These are phyloP conservation scores for Coffea eugenioides DNA, from an alignment of 257 asterid species.

Conservation along the genomic window DNA sequence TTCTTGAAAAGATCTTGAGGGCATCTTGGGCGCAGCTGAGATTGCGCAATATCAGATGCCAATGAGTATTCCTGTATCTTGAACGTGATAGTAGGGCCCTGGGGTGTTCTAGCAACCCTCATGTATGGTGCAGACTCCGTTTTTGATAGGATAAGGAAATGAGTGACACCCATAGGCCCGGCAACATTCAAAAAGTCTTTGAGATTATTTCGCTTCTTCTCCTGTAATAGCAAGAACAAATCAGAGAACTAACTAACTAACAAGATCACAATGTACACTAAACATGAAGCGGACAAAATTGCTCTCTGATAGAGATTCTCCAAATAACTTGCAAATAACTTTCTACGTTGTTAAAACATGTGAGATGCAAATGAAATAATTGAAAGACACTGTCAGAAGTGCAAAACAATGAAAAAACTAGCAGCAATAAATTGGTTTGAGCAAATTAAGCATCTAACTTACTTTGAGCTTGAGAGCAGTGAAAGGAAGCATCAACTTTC, in stretches of 20 bases:
- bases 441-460: not conserved
- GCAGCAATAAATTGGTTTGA: no score
- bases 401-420: not conserved
- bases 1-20: slow-evolving; percentile 73
- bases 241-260: slow-evolving; percentile 8
- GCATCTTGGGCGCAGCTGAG: slow-evolving; percentile 80
- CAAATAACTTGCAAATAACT: not conserved
- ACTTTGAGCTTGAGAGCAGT: slow-evolving; percentile 97
- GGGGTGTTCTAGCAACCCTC: slow-evolving; percentile 81
- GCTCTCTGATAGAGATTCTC: not conserved
- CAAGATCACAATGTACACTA: slow-evolving; percentile 2
- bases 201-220: slow-evolving; percentile 76
- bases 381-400: not conserved
- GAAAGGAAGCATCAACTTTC: slow-evolving; percentile 90
- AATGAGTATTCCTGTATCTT: slow-evolving; percentile 75
- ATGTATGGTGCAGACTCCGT: slow-evolving; percentile 69
- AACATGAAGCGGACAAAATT: not conserved
- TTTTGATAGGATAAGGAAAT: slow-evolving; percentile 82
- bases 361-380: not conserved
- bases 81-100: slow-evolving; percentile 94
- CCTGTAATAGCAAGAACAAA: slow-evolving; percentile 39
- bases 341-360: no score
- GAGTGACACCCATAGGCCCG: slow-evolving; percentile 93
- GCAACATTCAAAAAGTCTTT: slow-evolving; percentile 81
- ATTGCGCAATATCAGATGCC: slow-evolving; percentile 71